These are phyloP conservation scores for Penicillium sp. DNA, from an alignment of 2,329 filamentous ascomycete species.

Conservation along the genomic window DNA sequence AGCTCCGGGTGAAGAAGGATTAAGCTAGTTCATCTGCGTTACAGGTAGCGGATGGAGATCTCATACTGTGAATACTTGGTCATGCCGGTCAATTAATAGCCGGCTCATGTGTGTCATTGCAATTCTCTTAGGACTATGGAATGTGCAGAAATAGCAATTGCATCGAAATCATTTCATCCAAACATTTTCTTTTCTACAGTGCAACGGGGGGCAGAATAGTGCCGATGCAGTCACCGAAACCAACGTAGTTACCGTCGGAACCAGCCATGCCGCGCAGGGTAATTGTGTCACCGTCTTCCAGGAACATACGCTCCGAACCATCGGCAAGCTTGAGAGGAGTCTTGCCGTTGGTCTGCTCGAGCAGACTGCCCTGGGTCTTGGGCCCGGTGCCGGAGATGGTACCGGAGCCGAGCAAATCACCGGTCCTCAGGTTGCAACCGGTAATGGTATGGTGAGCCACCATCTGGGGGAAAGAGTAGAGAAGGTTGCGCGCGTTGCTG, in stretches of 20 bases:
- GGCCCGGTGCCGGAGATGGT: slow-evolving; percentile 67
- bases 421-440: slow-evolving; percentile 70
- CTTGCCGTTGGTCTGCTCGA: slow-evolving; percentile 73
- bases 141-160: neutral
- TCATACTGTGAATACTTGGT: neutral
- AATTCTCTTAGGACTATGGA: slow-evolving; percentile 7
- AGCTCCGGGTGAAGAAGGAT: slow-evolving; percentile 34
- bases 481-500: slow-evolving; percentile 63
- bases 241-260: slow-evolving; percentile 65
- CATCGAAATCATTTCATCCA: slow-evolving; percentile 6
- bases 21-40: too few species aligned
- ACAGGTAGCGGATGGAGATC: neutral
- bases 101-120: slow-evolving; percentile 2
- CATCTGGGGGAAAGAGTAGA: slow-evolving; percentile 86
- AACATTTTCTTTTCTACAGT: slow-evolving; percentile 18
- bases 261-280: slow-evolving; percentile 66
- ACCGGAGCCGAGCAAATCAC: slow-evolving; percentile 74
- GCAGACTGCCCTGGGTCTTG: slow-evolving; percentile 63
- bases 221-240: slow-evolving; percentile 72
- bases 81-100: neutral
- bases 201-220: slow-evolving; percentile 54
- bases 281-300: slow-evolving; percentile 72
- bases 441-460: slow-evolving; percentile 74
- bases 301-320: slow-evolving; percentile 67
- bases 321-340: slow-evolving; percentile 58